Evolutionary conservation across 2,329 filamentous ascomycete species (phyloP).

Genomic region (Gliomastix tumulicola): DNA sequence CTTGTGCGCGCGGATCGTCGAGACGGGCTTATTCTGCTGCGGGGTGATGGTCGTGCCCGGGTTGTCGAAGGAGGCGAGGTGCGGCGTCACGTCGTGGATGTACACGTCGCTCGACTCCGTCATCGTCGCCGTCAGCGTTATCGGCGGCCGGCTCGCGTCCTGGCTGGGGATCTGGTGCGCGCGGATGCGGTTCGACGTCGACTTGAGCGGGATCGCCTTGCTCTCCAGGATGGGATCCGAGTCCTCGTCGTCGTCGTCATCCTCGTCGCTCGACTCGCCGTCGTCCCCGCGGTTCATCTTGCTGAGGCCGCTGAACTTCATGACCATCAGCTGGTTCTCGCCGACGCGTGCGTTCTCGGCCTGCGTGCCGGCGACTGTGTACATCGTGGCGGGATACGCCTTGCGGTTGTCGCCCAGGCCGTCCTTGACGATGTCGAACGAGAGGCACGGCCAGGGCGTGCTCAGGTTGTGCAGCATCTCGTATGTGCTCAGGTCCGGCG

Average conservation of each 20-base stretch:
- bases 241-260: constrained; percentile 69
- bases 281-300: constrained; percentile 69
- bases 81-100: constrained; percentile 90
- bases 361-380: constrained; percentile 91
- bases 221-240: constrained; percentile 90
- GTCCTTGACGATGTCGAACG: constrained; percentile 88
- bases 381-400: constrained; percentile 92
- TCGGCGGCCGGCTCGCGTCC: constrained; percentile 65
- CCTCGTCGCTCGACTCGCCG: constrained; percentile 63
- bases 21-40: constrained; percentile 81
- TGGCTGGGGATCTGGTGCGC: constrained; percentile 70
- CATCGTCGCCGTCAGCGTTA: constrained; percentile 85
- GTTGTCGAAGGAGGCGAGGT: constrained; percentile 82
- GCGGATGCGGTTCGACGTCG: constrained; percentile 91
- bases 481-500: constrained; percentile 90
- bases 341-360: constrained; percentile 66
- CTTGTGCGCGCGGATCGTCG: constrained; percentile 85
- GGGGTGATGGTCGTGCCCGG: constrained; percentile 75
- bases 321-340: constrained; percentile 91
- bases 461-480: constrained; percentile 94
- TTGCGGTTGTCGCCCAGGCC: constrained; percentile 80
- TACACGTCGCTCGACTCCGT: constrained; percentile 82
- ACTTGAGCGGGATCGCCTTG: constrained; percentile 76
- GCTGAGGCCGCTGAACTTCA: constrained; percentile 90
- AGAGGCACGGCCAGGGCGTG: constrained; percentile 94